Evolutionary conservation across 805 yeast species (phyloP), one percentile per base, ranked within the genome.

Genomic region (Teunomyces panamensis): DNA sequence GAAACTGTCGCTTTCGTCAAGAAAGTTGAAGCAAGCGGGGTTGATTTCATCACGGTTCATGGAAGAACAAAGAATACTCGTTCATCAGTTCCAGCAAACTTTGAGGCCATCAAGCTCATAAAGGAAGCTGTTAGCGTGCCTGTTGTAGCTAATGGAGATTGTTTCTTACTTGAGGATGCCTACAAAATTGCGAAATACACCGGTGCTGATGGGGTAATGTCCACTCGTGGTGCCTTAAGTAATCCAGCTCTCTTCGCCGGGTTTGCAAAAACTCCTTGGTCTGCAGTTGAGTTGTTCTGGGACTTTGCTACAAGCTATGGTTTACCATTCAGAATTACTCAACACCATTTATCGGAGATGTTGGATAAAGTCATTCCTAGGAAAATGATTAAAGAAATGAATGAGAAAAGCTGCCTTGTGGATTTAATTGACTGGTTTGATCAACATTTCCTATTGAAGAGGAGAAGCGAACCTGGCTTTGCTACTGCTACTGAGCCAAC

Each of bases 61-160:
- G 99, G 98, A 2, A 77, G 99, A 50, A 84, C 96, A 0, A 84
- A 84, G 58, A 81, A 78, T 32, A 94, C 96, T 3, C 73, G 99
- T 52, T 87, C 96, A 2, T 84, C 95, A 0, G 78, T 79, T 29
- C 94, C 97, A 0, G 95, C 86, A 2, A 80, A 91, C 63, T 77
- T 85, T 37, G 94, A 87, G 24, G 96, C 96, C 11, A 91, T 94
- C 35, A 81, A 78, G 57, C 64, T 68, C 8, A 76, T 94, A 11
- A 80, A 82, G 49, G 77, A 77, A 16, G 66, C 72, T n/a, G 75
- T 75, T 0, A 60, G 55, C 3, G 81, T 85, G 0, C 98, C 97
- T 0, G 90, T 94, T 1, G 85, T 94, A n/a, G 97, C 98, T 2
- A 94, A 94, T 60, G 99, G 99, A n/a, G 98, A 94, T 65, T 91